Evolutionary conservation across 495 filamentous ascomycete genomes (phyloP), one percentile per base, ranked within the genome.

Genomic region (Aspergillus steynii): DNA sequence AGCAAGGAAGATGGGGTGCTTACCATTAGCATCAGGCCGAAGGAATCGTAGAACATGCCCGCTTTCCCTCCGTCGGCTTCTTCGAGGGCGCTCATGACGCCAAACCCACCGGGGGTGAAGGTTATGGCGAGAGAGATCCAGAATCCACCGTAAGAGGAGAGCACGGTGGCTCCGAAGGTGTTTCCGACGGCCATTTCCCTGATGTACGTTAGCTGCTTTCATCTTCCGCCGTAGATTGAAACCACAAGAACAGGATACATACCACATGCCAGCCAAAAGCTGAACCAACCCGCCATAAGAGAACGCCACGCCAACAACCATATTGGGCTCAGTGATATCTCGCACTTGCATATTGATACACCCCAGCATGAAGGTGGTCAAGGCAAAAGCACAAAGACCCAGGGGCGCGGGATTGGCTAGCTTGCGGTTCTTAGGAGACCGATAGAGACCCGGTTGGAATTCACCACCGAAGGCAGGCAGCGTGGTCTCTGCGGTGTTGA

Each of bases 141-240:
- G 83, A 97, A 97, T 51, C 92, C 93, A 50, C 93, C 93, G 72
- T 92, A 97, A 0, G 93, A 96, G 5, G 92, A 91, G 50, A 97
- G 84, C 5, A 91, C 93, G n/a, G 92, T 97, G 26, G 92, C 93
- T 82, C 91, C 93, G 62, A 97, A 97, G 20, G 93, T 94, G 81
- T 94, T 96, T 53, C 91, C 93, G 10, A 91, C 83, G 29, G 92
- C 93, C 91, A 96, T 96, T 80, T 96, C 93, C 93, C 91, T 96
- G 59, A 1, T 45, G 8, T 14, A 15, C 27, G 10, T 42, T 42
- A 31, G 53, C 46, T 51, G 52, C 20, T n/a, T n/a, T 32, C 5
- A 34, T 25, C 7, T 9, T 10, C 15, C 14, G 5, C 10, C 48
- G 53, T 47, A 2, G 20, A 7, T 20, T 20, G 20, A 20, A 20